Evolutionary conservation across 2,329 filamentous ascomycete species (phyloP), one percentile per base, ranked within the genome.

Genomic region (Cladorrhinum sp.): DNA sequence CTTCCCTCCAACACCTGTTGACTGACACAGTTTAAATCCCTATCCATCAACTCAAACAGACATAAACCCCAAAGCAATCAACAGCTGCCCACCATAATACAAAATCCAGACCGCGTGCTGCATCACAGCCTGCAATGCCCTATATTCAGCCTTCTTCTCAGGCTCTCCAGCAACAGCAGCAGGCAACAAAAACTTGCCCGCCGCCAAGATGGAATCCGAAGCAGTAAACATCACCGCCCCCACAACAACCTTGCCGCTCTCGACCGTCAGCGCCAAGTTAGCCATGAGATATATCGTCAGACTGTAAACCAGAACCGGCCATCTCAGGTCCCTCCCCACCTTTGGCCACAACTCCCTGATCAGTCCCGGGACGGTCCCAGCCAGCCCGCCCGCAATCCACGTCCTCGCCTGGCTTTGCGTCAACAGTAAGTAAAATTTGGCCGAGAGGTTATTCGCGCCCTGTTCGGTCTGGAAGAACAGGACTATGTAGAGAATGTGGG

Each of bases 1-100:
- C n/a, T n/a, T n/a, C n/a, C n/a, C n/a, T n/a, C n/a, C n/a, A n/a
- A n/a, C n/a, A n/a, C n/a, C n/a, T n/a, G n/a, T n/a, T n/a, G n/a
- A n/a, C n/a, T n/a, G n/a, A n/a, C n/a, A n/a, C n/a, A n/a, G n/a
- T n/a, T 32, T 12, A 32, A 32, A 32, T 12, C 12, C 12, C 27
- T 12, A 32, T 32, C 12, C 27, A 50, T n/a, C n/a, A 50, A 50
- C 20, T 51, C 49, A 24, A 22, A 27, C 8, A 2, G 36, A 51
- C n/a, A 60, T 13, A 56, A 62, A 55, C 1, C 68, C 68, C 45
- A 69, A 20, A 1, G 67, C 64, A 55, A 76, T 75, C n/a, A 72
- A 62, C 2, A 71, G 41, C 62, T 76, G 74, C 1, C 73, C 74
- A 10, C 54, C 61, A 59, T 75, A 76, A 59, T 76, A 76, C 16